Percentiles rank a stretch among this genome's conserved stretches.
phyloP scores from a whole-genome alignment of 768 basidiomycete species.

The Peribolospora baueri region DNA sequence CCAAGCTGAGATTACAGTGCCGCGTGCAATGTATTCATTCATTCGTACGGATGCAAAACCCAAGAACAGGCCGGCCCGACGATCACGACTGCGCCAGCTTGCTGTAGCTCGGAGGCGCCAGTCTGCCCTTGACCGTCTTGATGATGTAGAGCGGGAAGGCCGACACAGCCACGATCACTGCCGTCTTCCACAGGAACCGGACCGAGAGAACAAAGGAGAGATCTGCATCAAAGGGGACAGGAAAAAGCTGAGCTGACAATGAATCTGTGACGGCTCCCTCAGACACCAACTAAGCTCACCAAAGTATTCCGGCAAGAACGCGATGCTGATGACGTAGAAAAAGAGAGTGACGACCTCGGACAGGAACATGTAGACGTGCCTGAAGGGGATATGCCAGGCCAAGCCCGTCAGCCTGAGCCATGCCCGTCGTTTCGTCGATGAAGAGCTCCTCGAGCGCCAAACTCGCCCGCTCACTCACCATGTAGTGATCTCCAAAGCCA shows the following conservation, averaged over 20 bases:
- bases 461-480: slow-evolving; percentile 31
- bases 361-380: slow-evolving; percentile 88
- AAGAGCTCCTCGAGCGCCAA: background rate
- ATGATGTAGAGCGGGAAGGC: slow-evolving; percentile 75
- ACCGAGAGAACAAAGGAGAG: slow-evolving; percentile 71
- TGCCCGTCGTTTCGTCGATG: background rate
- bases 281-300: slow-evolving; percentile 30
- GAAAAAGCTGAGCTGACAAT: background rate
- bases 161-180: slow-evolving; percentile 80
- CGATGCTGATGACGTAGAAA: slow-evolving; percentile 73
- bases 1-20: too few relatives aligned
- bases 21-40: too few relatives aligned
- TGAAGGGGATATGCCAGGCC: background rate
- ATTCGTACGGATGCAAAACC: too few relatives aligned
- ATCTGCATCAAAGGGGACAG: slow-evolving; percentile 29
- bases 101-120: slow-evolving; percentile 80
- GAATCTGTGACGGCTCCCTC: background rate
- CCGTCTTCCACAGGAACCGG: slow-evolving; percentile 81
- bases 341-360: slow-evolving; percentile 69
- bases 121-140: slow-evolving; percentile 58
- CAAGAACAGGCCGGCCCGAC: too few relatives aligned
- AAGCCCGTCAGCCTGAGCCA: background rate
- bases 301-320: slow-evolving; percentile 88
- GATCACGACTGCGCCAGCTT: slow-evolving; percentile 29
- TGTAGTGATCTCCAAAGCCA: slow-evolving; percentile 87